phyloP scores from a whole-genome alignment of 2,329 filamentous ascomycete species.

The Ascochyta fabae region DNA sequence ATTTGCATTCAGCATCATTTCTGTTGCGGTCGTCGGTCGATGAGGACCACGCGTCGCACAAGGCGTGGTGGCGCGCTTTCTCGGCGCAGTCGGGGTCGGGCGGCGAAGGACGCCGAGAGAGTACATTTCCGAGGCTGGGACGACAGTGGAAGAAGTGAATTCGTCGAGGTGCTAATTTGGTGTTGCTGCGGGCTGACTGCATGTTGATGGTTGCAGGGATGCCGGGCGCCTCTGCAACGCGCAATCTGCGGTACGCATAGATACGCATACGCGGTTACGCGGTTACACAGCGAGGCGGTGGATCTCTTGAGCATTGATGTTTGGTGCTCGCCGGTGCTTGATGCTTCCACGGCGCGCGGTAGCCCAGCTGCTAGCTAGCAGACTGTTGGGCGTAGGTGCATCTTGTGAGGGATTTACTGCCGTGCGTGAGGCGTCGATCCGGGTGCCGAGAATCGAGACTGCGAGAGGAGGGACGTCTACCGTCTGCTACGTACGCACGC shows the following conservation, averaged over 20 bases:
- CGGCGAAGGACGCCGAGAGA: neutral
- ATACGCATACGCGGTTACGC: conserved; percentile 11
- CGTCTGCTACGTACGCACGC: neutral
- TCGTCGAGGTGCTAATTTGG: neutral
- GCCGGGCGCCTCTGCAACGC: neutral
- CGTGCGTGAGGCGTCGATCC: too few species aligned
- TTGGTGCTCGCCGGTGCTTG: neutral
- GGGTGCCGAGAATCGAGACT: too few species aligned
- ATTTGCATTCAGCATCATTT: neutral
- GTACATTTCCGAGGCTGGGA: neutral
- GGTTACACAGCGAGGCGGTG: neutral
- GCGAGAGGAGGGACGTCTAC: too few species aligned
- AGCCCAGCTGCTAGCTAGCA: conserved; percentile 31
- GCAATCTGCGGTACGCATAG: neutral
- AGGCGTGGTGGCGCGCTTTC: neutral
- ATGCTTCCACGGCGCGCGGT: conserved; percentile 36
- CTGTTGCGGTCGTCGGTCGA: neutral
- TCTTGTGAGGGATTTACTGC: neutral
- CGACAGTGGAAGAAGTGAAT: neutral
- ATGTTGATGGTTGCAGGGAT: too few species aligned
- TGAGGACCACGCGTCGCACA: neutral
- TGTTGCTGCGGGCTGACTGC: neutral
- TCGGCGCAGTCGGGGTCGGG: neutral
- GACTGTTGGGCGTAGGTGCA: neutral
- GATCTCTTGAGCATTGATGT: conserved; percentile 1